Conservation (phyloP, 2,329 filamentous ascomycete species). For the Aspergillus candidus region DNA sequence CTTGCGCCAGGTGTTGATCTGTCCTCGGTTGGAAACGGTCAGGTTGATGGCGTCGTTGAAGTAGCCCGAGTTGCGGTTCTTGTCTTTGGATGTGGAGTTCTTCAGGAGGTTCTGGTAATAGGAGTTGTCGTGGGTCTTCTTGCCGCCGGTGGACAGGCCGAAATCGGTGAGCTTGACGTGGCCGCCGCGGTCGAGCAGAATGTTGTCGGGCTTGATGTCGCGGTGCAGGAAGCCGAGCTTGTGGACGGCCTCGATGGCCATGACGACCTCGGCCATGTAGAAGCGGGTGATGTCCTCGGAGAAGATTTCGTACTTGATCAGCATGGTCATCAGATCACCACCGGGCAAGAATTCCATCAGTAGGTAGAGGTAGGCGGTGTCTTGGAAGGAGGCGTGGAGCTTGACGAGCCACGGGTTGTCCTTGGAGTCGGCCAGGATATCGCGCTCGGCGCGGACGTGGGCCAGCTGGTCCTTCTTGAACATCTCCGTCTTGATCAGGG, state of each 20-base stretch:
- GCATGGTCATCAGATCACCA: conserved; percentile 98
- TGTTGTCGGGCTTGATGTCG: conserved; percentile 99
- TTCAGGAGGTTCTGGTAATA: conserved; percentile 97
- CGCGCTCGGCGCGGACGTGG: conserved; percentile 93
- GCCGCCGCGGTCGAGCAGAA: conserved; percentile 86
- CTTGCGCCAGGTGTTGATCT: conserved; percentile 98
- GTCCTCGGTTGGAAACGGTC: conserved; percentile 92
- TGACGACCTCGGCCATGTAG: conserved; percentile 96
- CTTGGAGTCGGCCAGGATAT: conserved; percentile 90
- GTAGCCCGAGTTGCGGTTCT: conserved; percentile 87
- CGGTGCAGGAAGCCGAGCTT: conserved; percentile 97
- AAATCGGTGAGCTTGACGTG: conserved; percentile 99
- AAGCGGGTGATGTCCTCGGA: conserved; percentile 97
- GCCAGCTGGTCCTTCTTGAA: conserved; percentile 98
- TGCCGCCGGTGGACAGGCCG: conserved; percentile 93
- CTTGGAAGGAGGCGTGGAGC: conserved; percentile 96
- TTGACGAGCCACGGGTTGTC: conserved; percentile 99
- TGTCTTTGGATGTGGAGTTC: conserved; percentile 62
- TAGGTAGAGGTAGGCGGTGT: conserved; percentile 94
- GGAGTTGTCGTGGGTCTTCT: conserved; percentile 94
- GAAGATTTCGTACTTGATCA: conserved; percentile 99
- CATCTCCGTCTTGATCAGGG: conserved; percentile 97
- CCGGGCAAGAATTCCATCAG: conserved; percentile 98
- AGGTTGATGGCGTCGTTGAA: conserved; percentile 92
- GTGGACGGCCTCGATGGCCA: conserved; percentile 98